These are phyloP conservation scores for Symbiotaphrina buchneri DNA, from an alignment of 495 filamentous ascomycete genomes.

Conservation along the genomic window DNA sequence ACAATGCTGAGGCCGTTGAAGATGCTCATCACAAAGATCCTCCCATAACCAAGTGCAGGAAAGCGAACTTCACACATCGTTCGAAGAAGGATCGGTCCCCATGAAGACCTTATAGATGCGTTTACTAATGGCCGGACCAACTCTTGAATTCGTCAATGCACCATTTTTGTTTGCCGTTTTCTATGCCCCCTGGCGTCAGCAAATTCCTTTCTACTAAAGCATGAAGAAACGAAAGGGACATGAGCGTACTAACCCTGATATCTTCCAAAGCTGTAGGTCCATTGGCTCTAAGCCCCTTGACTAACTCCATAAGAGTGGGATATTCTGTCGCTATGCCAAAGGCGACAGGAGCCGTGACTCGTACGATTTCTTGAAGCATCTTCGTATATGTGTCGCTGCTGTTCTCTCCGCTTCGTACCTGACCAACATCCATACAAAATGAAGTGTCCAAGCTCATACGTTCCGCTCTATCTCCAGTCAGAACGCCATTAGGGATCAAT, in stretches of 20 bases:
- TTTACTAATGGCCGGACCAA: slow-evolving; percentile 50
- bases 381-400: slow-evolving; percentile 45
- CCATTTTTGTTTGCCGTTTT: slow-evolving; percentile 52
- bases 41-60: too few relatives aligned
- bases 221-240: background rate
- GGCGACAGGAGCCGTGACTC: slow-evolving; percentile 52
- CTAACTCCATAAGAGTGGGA: slow-evolving; percentile 28
- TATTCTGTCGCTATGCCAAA: slow-evolving; percentile 45
- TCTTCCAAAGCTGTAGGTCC: slow-evolving; percentile 38
- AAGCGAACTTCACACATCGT: slow-evolving; percentile 28
- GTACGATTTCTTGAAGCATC: slow-evolving; percentile 59
- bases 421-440: slow-evolving; percentile 70
- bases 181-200: slow-evolving; percentile 7
- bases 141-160: slow-evolving; percentile 32
- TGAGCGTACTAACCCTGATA: slow-evolving; percentile 19
- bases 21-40: too few relatives aligned
- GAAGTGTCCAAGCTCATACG: slow-evolving; percentile 29
- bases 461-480: slow-evolving; percentile 6
- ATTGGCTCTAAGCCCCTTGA: slow-evolving; percentile 29
- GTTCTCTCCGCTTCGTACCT: slow-evolving; percentile 52
- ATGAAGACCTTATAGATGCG: slow-evolving; percentile 55
- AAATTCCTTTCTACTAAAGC: slow-evolving; percentile 4
- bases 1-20: too few relatives aligned
- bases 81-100: slow-evolving; percentile 38
- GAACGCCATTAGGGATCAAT: background rate